Evolutionary conservation across 164 flowering plant genomes (phyloP), one percentile per base, ranked within the genome.

Genomic region (Stephania cephalantha): DNA sequence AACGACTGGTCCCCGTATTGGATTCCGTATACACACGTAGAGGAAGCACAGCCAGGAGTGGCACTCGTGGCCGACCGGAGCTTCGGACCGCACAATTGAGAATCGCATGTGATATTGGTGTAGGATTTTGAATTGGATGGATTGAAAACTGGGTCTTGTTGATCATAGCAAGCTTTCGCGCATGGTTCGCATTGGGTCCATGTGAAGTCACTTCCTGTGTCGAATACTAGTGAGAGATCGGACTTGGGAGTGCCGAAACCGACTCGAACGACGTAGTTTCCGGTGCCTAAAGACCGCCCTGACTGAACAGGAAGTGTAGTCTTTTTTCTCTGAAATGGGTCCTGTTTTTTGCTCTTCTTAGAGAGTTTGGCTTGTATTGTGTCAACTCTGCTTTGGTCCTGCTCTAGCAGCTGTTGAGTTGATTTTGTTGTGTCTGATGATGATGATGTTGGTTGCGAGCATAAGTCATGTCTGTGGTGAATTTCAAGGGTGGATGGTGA

Each of bases 151-250:
- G 83, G 77, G 1, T 83, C 86, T 53, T 71, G 45, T 66, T 84
- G 89, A 6, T 48, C 11, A 46, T 84, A 77, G 81, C 84, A 82
- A 53, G 6, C 10, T 61, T 15, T 44, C 1, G 31, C n/a, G 22
- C 75, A 89, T 0, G 95, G 92, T 58, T 78, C 7, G 53, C 95
- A 90, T 44, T 90, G 95, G 3, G 89, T 86, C 92, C 95, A 90
- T 0, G 89, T 88, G 35, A 90, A 76, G 77, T 83, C 89, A 44
- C 91, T 90, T 2, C 92, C 94, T 0, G 88, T 88, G 79, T 90
- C 89, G n/a, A 88, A 89, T 6, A 85, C 75, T 22, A 92, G 84
- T 0, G 87, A 78, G 12, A 87, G 78, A 1, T 81, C 79, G 52
- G 61, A 83, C 11, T 76, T 76, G 1, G 95, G 95, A 1, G 93